Evolutionary conservation across 805 yeast species (phyloP).

Genomic region (Lipomyces chichibuensis): DNA sequence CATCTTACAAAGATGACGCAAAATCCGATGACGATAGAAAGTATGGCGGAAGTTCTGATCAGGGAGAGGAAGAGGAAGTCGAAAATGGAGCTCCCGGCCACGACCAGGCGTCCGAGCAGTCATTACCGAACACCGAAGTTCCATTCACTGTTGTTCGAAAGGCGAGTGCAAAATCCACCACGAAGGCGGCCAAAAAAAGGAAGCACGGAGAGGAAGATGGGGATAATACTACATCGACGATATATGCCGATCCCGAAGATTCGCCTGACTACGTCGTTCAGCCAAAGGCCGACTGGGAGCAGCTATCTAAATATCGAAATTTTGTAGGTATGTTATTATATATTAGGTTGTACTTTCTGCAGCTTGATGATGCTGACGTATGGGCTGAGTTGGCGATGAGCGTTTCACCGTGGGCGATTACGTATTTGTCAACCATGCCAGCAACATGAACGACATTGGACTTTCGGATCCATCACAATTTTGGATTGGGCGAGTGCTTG

Average conservation of each 20-base stretch:
- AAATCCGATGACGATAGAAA: neutral
- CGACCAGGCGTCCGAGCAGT: neutral
- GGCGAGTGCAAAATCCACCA: neutral
- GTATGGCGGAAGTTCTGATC: constrained; percentile 10
- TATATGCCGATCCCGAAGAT: constrained; percentile 14
- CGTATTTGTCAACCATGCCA: constrained; percentile 28
- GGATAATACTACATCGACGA: neutral
- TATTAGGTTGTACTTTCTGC: neutral
- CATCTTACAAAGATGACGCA: neutral
- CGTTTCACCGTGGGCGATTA: constrained; percentile 26
- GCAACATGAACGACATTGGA: neutral
- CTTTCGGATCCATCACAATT: constrained; percentile 17
- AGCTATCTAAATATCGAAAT: constrained; percentile 14
- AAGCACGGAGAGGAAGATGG: neutral
- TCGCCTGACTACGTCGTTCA: constrained; percentile 19
- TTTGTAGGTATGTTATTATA: constrained; percentile 21
- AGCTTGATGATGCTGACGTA: neutral
- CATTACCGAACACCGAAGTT: constrained; percentile 8
- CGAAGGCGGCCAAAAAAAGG: constrained; percentile 7
- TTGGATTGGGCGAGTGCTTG: constrained; percentile 32
- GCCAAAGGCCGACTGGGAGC: constrained; percentile 23
- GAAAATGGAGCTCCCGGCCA: constrained; percentile 4
- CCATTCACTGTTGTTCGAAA: constrained; percentile 9
- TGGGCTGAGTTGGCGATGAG: constrained; percentile 26
- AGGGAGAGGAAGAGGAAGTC: constrained; percentile 15